Base-by-base conservation (phyloP, 805 yeast species). In the Saccharomycopsis malanga region DNA sequence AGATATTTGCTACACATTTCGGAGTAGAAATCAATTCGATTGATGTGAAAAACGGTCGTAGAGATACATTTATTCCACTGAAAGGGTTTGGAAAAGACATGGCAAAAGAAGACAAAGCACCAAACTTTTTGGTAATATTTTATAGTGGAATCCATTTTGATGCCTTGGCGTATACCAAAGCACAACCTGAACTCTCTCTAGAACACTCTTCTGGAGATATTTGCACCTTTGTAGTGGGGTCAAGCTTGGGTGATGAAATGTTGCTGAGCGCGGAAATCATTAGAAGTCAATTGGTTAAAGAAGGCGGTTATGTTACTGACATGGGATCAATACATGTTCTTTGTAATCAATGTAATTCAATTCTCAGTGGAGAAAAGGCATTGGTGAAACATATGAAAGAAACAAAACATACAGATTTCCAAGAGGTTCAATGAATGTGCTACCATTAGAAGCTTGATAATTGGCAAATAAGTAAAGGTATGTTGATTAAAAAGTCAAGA, bases 121-220 rank as follows among this genome's bases (percentile, higher is more conserved):
- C 57, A 1, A 59, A 59, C 3, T 79, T 73, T 56, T 70, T 79
- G n/a, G 63, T 76, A 14, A 64, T 84, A 18, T 62, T 80, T 7
- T 84, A 83, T 57, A 72, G 75, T 34, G 93, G 93, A 0, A 74
- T 83, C 42, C 94, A 84, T 62, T 84, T 83, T 59, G 93, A 84
- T 59, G 66, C 80, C 1, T 67, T 78, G 29, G 76, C 71, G n/a
- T 61, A 69, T 38, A 64, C 71, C 24, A 56, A 58, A 14, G 63
- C 61, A 20, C 60, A 59, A 20, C 57, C 52, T 1, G 49, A 57
- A 2, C 24, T 10, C 17, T n/a, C 23, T 22, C 9, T 38, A 18
- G 21, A 46, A 42, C 17, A 6, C 17, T 10, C 30, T 12, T 24
- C 34, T 18, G 44, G 48, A 14, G 79, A 73, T 54, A 51, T 55